A percentile compares a stretch with the other conserved stretches of the same genome.
Evolutionary conservation across 2,329 filamentous ascomycete genomes (phyloP).

Genomic region (Acarospora socialis): DNA sequence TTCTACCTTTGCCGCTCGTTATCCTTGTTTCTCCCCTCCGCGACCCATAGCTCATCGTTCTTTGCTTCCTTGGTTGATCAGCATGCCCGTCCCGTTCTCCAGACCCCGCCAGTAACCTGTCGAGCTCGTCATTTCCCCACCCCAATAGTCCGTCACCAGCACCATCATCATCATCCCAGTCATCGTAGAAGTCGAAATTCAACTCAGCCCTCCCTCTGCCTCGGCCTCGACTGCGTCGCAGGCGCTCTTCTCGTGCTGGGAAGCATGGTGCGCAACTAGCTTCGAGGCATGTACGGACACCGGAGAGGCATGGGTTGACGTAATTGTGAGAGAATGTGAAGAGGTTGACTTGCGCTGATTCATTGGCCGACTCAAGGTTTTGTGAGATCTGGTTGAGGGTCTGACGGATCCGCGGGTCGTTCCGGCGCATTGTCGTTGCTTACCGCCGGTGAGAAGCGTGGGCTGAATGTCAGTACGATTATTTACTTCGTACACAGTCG

Average conservation of each 20-base stretch:
- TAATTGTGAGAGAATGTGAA: constrained; percentile 82
- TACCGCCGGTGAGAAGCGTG: constrained; percentile 11
- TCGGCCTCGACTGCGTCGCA: constrained; percentile 44
- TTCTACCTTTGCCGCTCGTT: no score
- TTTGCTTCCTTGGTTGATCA: constrained; percentile 53
- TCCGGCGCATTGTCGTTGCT: constrained; percentile 38
- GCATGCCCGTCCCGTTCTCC: constrained; percentile 37
- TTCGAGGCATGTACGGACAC: constrained; percentile 51
- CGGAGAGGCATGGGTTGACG: constrained; percentile 63
- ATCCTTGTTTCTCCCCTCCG: constrained; percentile 42
- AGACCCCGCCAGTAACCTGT: constrained; percentile 62
- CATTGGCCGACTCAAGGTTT: constrained; percentile 79
- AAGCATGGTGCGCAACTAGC: constrained; percentile 57
- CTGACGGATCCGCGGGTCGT: constrained; percentile 77
- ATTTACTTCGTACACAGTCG: no score
- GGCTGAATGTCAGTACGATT: no score
- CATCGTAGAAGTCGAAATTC: constrained; percentile 94
- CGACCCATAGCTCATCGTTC: constrained; percentile 82
- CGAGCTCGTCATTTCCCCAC: constrained; percentile 80
- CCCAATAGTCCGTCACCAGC: constrained; percentile 48
- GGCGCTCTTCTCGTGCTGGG: constrained; percentile 56
- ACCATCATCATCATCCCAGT: constrained; percentile 58
- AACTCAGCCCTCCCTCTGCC: constrained; percentile 60
- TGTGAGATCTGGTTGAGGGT: constrained; percentile 87
- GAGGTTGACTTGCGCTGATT: constrained; percentile 79